A percentile compares a stretch with the other conserved stretches of the same genome.
Conservation (phyloP, 1,284 basidiomycete species). For the Ceratobasidium theobromae region DNA sequence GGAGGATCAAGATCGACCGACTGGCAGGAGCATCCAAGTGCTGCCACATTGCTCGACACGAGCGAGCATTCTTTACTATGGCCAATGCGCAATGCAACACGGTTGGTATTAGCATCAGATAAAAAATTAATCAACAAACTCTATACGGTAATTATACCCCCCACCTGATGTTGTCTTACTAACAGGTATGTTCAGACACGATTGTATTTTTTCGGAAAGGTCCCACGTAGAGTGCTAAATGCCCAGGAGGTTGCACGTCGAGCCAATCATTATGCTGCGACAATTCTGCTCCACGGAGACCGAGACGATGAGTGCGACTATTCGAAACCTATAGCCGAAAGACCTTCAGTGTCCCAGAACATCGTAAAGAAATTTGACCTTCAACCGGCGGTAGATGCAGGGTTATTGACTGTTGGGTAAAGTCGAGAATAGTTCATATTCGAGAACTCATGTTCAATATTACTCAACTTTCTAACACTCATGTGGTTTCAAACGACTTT, state of each 20-base stretch:
- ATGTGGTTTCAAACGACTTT: too few species aligned
- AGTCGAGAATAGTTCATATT: too few species aligned
- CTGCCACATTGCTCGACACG: background rate
- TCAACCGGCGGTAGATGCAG: conserved; percentile 4
- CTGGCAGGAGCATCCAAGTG: background rate
- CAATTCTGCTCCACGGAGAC: background rate
- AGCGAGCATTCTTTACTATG: background rate
- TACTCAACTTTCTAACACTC: too few species aligned
- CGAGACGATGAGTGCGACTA: background rate
- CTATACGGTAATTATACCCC: background rate
- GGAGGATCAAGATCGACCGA: background rate
- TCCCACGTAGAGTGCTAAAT: background rate
- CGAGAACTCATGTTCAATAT: too few species aligned
- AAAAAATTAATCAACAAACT: background rate
- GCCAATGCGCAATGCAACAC: background rate
- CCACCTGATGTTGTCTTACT: background rate
- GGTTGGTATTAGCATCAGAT: background rate
- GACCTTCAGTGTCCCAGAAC: background rate
- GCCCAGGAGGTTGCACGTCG: background rate
- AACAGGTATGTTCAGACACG: background rate
- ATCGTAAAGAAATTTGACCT: background rate
- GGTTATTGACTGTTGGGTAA: background rate
- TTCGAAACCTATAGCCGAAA: background rate
- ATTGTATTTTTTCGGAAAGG: background rate
- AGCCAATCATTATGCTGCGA: background rate